Base-by-base conservation (phyloP, 2,329 filamentous ascomycete species). In the Zasmidium cellare region DNA sequence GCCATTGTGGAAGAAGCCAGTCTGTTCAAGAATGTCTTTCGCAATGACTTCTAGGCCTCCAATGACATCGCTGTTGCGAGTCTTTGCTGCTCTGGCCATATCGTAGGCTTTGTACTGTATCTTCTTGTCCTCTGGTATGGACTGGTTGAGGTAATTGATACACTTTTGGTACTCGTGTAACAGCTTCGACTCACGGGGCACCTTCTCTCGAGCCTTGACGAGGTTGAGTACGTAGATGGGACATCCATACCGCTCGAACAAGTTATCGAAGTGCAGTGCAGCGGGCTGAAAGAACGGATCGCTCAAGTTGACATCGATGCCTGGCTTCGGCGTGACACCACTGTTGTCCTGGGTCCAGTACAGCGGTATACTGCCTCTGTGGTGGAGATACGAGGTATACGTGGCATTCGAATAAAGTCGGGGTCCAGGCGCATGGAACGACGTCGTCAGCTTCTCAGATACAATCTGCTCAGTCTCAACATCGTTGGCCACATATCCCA, bases 381-480 rank as follows among this genome's bases (percentile, higher is more conserved):
- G 94, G 72, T 99, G 94, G 1, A 99, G 88, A 73, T 96, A 97
- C 0, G 94, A 97, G 3, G 94, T 97, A 73, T 93, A 97, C 24
- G 91, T 89, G 1, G 93, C 91, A 69, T 89, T 97, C 3, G 91
- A 87, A 72, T 91, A 97, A 11, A 96, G 82, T 50, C 85, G 86
- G 2, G 90, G 90, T 0, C 92, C 93, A 3, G 94, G 91, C 2
- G 90, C 89, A 76, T 99, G 94, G 67, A 99, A 97, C 0, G 94
- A 97, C 0, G 94, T 99, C 0, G 92, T 97, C 51, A 93, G 80
- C 67, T 92, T 91, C 71, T 99, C 94, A 0, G 92, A 94, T 3
- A 99, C 92, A 59, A 99, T 97, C 73, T 99, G 94, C 75, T 99
- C 94, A 0, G 94, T 97, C 76, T 99, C 96, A 22, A 99, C 94